A percentile compares a stretch with the other conserved stretches of the same genome.
Conservation (phyloP, 2,329 filamentous ascomycete species). For the Hirsutella minnesotensis region DNA sequence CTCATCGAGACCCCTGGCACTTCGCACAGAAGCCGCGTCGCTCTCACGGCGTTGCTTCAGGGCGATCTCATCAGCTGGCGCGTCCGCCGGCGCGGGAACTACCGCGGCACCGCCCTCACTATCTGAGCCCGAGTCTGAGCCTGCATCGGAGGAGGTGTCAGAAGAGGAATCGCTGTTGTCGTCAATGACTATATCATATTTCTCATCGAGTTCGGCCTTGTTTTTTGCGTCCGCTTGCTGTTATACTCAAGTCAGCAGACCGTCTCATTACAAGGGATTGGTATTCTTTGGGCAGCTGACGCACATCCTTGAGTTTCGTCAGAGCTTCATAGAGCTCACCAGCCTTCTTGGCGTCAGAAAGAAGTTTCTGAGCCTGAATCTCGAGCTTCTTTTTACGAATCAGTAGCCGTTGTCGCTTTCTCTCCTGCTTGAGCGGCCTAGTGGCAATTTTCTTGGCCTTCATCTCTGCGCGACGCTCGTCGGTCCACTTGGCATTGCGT, state of each 20-base stretch:
- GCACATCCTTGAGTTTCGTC: constrained; percentile 8
- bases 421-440: constrained; percentile 22
- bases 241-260: not conserved
- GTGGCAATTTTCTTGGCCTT: constrained; percentile 16
- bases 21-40: constrained; percentile 15
- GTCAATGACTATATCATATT: constrained; percentile 2
- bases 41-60: constrained; percentile 20
- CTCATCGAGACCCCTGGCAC: no score
- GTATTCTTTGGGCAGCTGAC: not conserved
- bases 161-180: constrained; percentile 7
- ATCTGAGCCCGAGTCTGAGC: constrained; percentile 9
- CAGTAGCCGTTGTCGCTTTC: constrained; percentile 24
- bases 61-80: constrained; percentile 16
- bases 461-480: constrained; percentile 19
- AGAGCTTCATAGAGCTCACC: constrained; percentile 15
- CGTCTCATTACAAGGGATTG: not conserved
- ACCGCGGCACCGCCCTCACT: constrained; percentile 12
- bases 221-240: constrained; percentile 11
- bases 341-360: constrained; percentile 25
- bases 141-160: constrained; percentile 1
- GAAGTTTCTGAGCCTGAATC: constrained; percentile 25
- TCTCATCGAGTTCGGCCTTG: constrained; percentile 4
- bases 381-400: constrained; percentile 26
- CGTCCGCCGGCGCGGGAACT: constrained; percentile 8
- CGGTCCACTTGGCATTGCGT: constrained; percentile 19